phyloP scores from a whole-genome alignment of 2,329 filamentous ascomycete species.

The Cadophora gregata region DNA sequence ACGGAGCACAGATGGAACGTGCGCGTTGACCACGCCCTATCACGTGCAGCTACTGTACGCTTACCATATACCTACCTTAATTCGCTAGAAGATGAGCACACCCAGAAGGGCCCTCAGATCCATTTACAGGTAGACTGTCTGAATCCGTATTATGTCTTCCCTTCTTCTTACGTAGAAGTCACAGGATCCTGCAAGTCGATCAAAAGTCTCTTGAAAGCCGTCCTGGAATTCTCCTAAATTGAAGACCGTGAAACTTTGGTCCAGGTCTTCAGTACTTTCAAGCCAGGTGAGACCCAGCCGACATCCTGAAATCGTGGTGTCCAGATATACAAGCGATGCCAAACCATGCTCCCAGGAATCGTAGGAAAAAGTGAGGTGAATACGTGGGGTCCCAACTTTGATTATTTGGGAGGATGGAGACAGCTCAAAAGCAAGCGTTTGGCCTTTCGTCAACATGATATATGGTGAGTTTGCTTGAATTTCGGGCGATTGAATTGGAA shows the following conservation, averaged over 20 bases:
- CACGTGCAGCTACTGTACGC: no score
- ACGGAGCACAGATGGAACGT: no score
- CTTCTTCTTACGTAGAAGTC: slow-evolving; percentile 4
- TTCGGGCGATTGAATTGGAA: background rate
- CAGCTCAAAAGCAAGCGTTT: background rate
- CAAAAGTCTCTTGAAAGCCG: background rate
- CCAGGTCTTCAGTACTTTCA: background rate
- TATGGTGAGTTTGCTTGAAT: background rate
- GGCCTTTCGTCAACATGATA: background rate
- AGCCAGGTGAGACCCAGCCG: background rate
- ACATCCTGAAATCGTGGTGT: background rate
- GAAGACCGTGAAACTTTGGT: background rate
- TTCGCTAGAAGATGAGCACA: no score
- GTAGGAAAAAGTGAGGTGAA: slow-evolving; percentile 6
- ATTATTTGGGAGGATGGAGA: background rate
- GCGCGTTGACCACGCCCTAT: no score
- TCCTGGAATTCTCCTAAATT: background rate
- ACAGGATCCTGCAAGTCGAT: slow-evolving; percentile 4
- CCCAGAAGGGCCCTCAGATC: background rate
- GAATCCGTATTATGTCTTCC: background rate
- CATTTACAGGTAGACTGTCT: background rate
- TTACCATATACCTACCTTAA: no score
- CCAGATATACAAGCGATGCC: background rate
- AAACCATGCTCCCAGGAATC: background rate
- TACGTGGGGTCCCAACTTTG: background rate